Evolutionary conservation across 179 eudicot species (phyloP), one percentile per base, ranked within the genome.

Genomic region (Beta lomatogona): DNA sequence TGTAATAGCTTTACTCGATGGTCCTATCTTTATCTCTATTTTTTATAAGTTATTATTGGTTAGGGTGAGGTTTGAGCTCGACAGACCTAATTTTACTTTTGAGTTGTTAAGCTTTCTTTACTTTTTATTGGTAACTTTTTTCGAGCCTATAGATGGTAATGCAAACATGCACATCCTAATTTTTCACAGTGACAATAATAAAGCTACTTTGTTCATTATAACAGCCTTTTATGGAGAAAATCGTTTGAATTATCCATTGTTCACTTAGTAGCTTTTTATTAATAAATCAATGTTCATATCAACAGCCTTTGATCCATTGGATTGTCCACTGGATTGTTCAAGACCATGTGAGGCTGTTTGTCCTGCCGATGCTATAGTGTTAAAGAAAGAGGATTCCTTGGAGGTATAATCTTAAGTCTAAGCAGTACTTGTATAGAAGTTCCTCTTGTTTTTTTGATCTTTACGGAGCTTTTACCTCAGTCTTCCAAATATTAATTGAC

Each of bases 281-380:
- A 15, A 28, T 57, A 81, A 41, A 61, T 12, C 10, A 77, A 53
- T 45, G 44, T 57, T 19, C 48, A 57, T 77, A 44, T 64, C 66
- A 28, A 71, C 91, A 95, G 98, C 91, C 79, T 93, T 95, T 85
- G 93, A 95, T 87, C 97, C 97, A 8, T 82, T 78, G 75, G 97
- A 91, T 25, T 94, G 98, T 83, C 97, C 98, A 31, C 57, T 83
- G 81, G 93, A 93, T 83, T 93, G 98, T 87, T 89, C 93, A 41
- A 92, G 97, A 81, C 97, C 98, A 18, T 95, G 98, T 68, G 94
- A 91, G 84, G 82, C 76, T 54, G 93, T 92, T 66, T 95, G 97
- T 85, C 98, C 98, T 85, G 97, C 98, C 67, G 83, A 91, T 91
- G 98, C 98, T 53, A 95, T 95, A 80, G 80, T 80, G 63, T 84